Evolutionary conservation across 2,329 filamentous ascomycete species (phyloP).

Genomic region (Tolypocladium album): DNA sequence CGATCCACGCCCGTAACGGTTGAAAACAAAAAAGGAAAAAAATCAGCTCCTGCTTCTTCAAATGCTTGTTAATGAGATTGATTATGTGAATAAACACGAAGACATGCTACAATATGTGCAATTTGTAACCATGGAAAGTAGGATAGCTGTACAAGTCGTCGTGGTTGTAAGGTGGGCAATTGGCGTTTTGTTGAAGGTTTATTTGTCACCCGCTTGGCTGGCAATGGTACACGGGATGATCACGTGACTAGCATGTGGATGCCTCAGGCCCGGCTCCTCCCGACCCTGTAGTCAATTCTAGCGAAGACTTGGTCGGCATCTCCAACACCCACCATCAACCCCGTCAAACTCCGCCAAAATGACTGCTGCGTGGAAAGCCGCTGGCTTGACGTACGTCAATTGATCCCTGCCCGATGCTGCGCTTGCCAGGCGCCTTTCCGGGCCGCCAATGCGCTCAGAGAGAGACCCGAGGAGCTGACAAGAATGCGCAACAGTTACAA

Average conservation of each 20-base stretch:
- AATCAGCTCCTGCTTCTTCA: no score
- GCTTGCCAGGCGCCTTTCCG: neutral
- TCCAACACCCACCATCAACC: slow-evolving; percentile 17
- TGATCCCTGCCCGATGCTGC: slow-evolving; percentile 8
- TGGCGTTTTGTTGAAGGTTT: no score
- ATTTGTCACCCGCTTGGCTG: no score
- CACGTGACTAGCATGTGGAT: slow-evolving; percentile 10
- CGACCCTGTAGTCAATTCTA: slow-evolving; percentile 18
- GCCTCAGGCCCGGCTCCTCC: slow-evolving; percentile 20
- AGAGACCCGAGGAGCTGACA: slow-evolving; percentile 21
- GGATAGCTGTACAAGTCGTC: no score
- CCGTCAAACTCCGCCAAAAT: slow-evolving; percentile 53
- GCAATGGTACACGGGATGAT: no score
- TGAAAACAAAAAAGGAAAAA: no score
- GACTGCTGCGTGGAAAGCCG: slow-evolving; percentile 97
- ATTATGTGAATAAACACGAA: no score
- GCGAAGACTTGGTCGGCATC: slow-evolving; percentile 25
- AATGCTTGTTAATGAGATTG: no score
- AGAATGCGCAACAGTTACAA: slow-evolving; percentile 67
- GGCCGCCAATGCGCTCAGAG: neutral
- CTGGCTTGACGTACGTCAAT: slow-evolving; percentile 80
- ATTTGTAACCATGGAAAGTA: no score
- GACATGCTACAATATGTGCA: no score
- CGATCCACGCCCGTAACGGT: no score
- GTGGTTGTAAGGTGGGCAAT: no score